These are phyloP conservation scores for Nadsonia starkeyi-henricii DNA, from an alignment of 1,139 yeast genomes.

Conservation along the genomic window DNA sequence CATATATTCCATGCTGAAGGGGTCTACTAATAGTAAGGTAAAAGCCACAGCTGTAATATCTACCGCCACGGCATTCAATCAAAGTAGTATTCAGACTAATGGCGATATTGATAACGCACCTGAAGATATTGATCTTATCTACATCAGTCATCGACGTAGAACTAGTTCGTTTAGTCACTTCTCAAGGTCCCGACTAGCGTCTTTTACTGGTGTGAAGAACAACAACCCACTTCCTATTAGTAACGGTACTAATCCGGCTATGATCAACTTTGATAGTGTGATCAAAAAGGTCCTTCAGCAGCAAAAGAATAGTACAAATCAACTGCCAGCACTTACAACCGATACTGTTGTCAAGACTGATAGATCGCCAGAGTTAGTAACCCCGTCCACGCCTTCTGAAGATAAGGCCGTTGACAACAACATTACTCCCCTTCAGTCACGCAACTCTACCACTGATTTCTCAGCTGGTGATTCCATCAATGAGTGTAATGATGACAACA, in stretches of 20 bases:
- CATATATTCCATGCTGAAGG: neutral
- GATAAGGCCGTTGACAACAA: neutral
- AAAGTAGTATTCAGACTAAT: neutral
- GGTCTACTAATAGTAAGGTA: neutral
- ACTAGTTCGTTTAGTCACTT: neutral
- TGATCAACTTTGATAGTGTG: neutral
- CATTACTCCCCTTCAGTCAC: neutral
- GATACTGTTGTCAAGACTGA: neutral
- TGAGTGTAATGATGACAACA: neutral
- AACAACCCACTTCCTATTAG: neutral
- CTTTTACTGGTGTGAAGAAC: neutral
- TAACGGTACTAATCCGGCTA: neutral
- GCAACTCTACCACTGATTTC: neutral
- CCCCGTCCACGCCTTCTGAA: neutral
- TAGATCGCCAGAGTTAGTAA: neutral
- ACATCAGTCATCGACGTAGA: neutral
- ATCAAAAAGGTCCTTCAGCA: neutral
- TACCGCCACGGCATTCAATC: neutral
- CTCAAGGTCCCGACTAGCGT: neutral
- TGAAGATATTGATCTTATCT: neutral
- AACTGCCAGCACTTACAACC: too few species aligned
- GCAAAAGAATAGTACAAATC: neutral
- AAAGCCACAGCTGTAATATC: neutral
- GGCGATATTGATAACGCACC: neutral
- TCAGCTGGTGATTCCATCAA: neutral